Conservation (phyloP, 345 rosid species). For the Kernera saxatilis region DNA sequence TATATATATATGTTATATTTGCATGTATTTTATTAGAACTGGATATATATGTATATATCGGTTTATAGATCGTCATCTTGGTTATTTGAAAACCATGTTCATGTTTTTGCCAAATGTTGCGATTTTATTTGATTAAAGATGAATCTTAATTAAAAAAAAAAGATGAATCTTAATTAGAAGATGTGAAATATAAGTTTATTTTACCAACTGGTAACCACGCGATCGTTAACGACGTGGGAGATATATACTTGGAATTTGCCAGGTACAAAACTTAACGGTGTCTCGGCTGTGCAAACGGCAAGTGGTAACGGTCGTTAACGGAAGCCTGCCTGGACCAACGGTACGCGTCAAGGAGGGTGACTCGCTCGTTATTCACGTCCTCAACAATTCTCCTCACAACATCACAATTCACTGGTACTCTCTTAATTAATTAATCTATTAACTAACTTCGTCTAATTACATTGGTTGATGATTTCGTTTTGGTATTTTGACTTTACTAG, state of each 20-base stretch:
- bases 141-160: no score
- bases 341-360: slow-evolving; percentile 65
- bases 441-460: neutral
- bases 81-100: neutral
- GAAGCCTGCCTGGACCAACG: slow-evolving; percentile 72
- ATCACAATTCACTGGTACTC: slow-evolving; percentile 81
- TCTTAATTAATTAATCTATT: neutral
- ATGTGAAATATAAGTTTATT: neutral
- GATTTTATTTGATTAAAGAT: neutral
- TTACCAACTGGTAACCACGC: neutral
- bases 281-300: slow-evolving; percentile 50
- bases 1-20: neutral
- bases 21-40: neutral
- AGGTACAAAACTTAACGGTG: slow-evolving; percentile 68
- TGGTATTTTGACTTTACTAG: neutral
- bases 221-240: slow-evolving; percentile 13
- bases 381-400: slow-evolving; percentile 78
- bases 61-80: neutral
- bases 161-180: neutral
- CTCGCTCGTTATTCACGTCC: slow-evolving; percentile 61
- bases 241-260: slow-evolving; percentile 7
- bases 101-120: neutral
- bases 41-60: neutral
- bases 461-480: neutral
- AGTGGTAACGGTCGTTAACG: slow-evolving; percentile 70